Percentiles rank a stretch among this genome's conserved stretches.
Conservation (phyloP, 2,329 filamentous ascomycete genomes). For the Trichoderma sp. region DNA sequence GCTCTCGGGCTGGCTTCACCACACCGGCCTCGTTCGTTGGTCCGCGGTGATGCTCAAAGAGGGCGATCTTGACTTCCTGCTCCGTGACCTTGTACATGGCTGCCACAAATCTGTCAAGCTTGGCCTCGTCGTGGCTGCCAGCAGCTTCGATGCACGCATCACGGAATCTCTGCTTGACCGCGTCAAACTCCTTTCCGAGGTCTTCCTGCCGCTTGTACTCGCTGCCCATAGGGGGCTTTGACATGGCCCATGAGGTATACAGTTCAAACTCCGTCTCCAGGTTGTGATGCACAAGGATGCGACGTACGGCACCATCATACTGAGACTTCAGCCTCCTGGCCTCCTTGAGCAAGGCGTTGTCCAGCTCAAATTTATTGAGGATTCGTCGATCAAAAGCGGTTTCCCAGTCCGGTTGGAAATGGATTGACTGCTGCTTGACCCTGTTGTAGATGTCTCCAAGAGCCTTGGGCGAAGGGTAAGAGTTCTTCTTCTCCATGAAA, state of each 20-base stretch:
- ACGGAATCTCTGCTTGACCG: constrained; percentile 70
- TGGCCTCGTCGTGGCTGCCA: constrained; percentile 58
- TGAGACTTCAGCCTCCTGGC: constrained; percentile 69
- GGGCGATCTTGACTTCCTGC: constrained; percentile 64
- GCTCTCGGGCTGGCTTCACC: constrained; percentile 31
- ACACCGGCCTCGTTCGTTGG: constrained; percentile 41
- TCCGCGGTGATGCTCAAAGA: constrained; percentile 47
- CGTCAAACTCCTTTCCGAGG: constrained; percentile 67
- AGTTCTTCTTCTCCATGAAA: constrained; percentile 74
- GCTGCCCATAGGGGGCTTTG: constrained; percentile 68
- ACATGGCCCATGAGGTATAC: constrained; percentile 82
- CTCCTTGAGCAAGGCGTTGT: constrained; percentile 56
- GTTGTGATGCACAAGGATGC: constrained; percentile 82
- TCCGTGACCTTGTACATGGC: constrained; percentile 88
- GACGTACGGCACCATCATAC: constrained; percentile 76
- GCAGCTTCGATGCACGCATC: constrained; percentile 66
- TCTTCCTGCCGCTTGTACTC: constrained; percentile 90
- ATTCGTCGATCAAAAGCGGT: constrained; percentile 76
- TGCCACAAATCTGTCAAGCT: constrained; percentile 72
- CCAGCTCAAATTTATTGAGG: constrained; percentile 61
- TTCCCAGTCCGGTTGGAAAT: constrained; percentile 74
- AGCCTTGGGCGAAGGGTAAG: constrained; percentile 70
- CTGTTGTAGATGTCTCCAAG: constrained; percentile 83
- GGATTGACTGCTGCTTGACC: constrained; percentile 56
- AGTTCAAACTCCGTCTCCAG: constrained; percentile 89